A percentile compares a stretch with the other conserved stretches of the same genome.
These are phyloP conservation scores for Vitis rotundifolia DNA, from an alignment of 164 flowering plant genomes.

Conservation along the genomic window DNA sequence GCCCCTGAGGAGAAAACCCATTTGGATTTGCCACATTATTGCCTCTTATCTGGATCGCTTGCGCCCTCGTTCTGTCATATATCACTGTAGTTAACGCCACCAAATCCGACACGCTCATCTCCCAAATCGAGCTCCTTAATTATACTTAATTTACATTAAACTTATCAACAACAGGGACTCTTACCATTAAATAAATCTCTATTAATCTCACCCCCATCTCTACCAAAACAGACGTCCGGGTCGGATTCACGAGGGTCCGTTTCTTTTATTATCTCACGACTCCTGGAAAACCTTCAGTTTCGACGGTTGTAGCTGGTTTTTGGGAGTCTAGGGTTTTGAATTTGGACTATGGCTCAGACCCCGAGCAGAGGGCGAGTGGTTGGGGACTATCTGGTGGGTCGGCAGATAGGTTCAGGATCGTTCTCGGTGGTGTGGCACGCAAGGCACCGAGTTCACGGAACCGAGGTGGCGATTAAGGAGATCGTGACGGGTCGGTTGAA, in stretches of 20 bases:
- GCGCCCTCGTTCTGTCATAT: too few relatives aligned
- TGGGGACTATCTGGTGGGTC: constrained; percentile 77
- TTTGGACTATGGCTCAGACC: constrained; percentile 53
- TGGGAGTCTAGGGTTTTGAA: constrained; percentile 25
- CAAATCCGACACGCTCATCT: too few relatives aligned
- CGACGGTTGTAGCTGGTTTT: constrained; percentile 9
- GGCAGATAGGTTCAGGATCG: constrained; percentile 90
- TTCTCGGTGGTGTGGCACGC: constrained; percentile 95
- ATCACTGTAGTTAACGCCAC: too few relatives aligned
- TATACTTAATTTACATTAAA: too few relatives aligned
- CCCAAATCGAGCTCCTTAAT: too few relatives aligned
- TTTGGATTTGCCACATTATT: too few relatives aligned
- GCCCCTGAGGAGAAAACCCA: too few relatives aligned
- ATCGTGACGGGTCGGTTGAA: constrained; percentile 62
- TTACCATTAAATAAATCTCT: background rate
- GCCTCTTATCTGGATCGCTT: too few relatives aligned
- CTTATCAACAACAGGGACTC: too few relatives aligned
- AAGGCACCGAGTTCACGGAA: constrained; percentile 75
- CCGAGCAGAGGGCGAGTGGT: constrained; percentile 54
- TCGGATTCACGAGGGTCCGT: constrained; percentile 8
- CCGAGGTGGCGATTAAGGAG: constrained; percentile 96
- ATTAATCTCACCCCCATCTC: background rate
- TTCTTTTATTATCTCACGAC: background rate
- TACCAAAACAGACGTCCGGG: background rate
- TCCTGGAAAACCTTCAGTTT: background rate